Base-by-base conservation (phyloP, 192 early-diverging fungal genomes). In the Geranomyces variabilis region DNA sequence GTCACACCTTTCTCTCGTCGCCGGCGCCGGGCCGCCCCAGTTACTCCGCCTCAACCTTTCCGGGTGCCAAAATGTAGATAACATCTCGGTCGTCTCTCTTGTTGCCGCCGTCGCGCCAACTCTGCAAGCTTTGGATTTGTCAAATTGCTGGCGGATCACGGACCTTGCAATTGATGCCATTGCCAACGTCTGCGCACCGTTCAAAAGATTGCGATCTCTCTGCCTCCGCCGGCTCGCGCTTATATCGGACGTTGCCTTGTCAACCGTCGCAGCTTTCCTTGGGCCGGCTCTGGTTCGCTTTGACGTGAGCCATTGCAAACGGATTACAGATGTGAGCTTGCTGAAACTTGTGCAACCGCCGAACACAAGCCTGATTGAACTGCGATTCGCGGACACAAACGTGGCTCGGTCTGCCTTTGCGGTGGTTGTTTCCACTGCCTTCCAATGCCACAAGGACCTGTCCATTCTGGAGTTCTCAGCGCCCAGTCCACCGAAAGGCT, bases 141-240 rank as follows among this genome's bases (percentile, higher is more conserved):
- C 62, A 13, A 14, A 24, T 12, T 64, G 62, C 41, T 64, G 62
- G 62, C 62, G 41, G 10, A 34, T 64, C 62, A n/a, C 31, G 10
- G 62, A 64, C 33, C 0, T 64, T 0, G 62, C 29, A 24, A 34
- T 64, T 12, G 29, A 64, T 15, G 24, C 41, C 31, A 43, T 64
- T 64, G 62, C 62, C 10, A 10, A 64, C 19, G 17, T 64, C 29
- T 64, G 62, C 34, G 62, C 24, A n/a, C 29, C 24, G 33, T 64
- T 12, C 10, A 41, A 41, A 36, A 41, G 15, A 1, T 24, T 64
- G 62, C 29, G 33, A 24, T 36, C 19, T 24, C 62, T 64, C 19
- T 19, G 26, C 15, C 33, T 64, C 14, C 1, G 62, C 26, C 19
- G 41, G 15, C 19, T 64, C 14, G 62, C 29, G 15, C 24, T 64